A percentile compares a stretch with the other conserved stretches of the same genome.
phyloP scores from a whole-genome alignment of 257 asterid genomes.

The Lycium barbarum region DNA sequence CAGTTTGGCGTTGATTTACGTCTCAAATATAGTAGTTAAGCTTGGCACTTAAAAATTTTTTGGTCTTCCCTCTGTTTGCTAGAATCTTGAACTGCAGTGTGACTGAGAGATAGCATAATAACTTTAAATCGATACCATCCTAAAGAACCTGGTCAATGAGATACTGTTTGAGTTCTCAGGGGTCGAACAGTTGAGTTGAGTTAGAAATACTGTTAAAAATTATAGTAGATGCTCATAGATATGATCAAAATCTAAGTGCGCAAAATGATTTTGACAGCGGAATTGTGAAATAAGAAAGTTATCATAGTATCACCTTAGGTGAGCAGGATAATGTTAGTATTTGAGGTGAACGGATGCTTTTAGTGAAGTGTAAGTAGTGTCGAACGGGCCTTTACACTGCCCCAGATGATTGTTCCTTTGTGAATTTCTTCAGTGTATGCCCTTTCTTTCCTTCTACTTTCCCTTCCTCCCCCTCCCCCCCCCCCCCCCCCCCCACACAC shows the following conservation, averaged over 20 bases:
- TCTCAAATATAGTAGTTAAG: conserved; percentile 17
- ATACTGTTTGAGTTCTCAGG: background rate
- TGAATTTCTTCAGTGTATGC: conserved; percentile 85
- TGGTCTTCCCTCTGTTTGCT: background rate
- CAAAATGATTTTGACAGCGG: background rate
- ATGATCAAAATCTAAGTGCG: background rate
- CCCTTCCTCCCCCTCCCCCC: too few relatives aligned
- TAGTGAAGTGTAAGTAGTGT: background rate
- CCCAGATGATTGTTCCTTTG: conserved; percentile 80
- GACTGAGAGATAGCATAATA: conserved; percentile 4
- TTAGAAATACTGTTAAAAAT: background rate
- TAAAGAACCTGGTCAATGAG: background rate
- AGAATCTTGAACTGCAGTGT: background rate
- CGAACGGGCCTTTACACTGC: conserved; percentile 18
- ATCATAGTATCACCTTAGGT: background rate
- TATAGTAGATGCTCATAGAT: background rate
- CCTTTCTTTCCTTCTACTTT: too few relatives aligned
- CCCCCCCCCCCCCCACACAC: background rate
- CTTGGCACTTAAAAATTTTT: background rate
- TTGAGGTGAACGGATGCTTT: background rate
- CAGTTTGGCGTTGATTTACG: background rate
- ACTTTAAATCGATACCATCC: background rate
- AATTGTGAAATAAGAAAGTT: conserved; percentile 9
- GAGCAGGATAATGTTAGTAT: background rate
- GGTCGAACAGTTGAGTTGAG: conserved; percentile 6